Conservation (phyloP, 306 rosid species). For the Erythrophleum fordii region DNA sequence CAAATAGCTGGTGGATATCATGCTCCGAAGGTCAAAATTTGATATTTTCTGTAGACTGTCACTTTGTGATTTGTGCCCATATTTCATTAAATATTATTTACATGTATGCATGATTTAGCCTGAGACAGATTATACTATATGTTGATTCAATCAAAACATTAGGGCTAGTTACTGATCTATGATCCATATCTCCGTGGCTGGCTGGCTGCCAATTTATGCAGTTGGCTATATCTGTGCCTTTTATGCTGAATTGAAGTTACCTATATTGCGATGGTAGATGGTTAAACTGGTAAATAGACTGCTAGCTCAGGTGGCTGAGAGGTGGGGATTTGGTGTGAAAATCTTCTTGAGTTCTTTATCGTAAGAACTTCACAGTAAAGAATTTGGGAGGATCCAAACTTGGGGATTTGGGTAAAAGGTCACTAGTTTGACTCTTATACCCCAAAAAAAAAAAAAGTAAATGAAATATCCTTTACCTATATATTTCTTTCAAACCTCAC, state of each 20-base stretch:
- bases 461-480: not conserved
- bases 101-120: not conserved
- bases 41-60: constrained; percentile 18
- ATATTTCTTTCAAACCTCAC: not conserved
- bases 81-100: not conserved
- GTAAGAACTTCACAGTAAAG: too few species aligned
- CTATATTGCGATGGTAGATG: not conserved
- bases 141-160: not conserved
- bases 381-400: too few species aligned
- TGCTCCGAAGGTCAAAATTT: constrained; percentile 1
- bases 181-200: constrained; percentile 16
- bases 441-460: not conserved
- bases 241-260: constrained; percentile 13
- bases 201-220: constrained; percentile 3
- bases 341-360: too few species aligned
- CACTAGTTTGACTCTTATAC: too few species aligned
- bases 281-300: not conserved
- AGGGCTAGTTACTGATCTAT: constrained; percentile 26
- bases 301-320: not conserved
- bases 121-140: not conserved
- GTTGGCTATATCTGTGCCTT: not conserved
- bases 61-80: not conserved
- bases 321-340: not conserved
- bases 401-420: too few species aligned
- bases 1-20: not conserved